These are phyloP conservation scores for Letharia columbiana DNA, from an alignment of 495 filamentous ascomycete species.

Conservation along the genomic window DNA sequence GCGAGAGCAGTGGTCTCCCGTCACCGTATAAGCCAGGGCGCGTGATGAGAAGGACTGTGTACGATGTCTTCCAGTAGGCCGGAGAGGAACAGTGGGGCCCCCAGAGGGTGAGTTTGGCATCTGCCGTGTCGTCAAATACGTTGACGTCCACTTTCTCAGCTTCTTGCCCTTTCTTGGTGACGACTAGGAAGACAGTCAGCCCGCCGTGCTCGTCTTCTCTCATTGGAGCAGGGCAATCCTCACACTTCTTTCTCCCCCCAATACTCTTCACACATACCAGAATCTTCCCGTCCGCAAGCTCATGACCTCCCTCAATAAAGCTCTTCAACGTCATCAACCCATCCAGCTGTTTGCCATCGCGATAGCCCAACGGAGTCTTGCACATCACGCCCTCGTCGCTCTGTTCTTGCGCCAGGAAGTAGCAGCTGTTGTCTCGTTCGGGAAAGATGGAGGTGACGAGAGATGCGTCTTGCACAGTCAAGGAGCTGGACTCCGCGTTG, in stretches of 20 bases:
- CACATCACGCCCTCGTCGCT: slow-evolving; percentile 33
- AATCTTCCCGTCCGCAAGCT: slow-evolving; percentile 32
- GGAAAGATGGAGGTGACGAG: slow-evolving; percentile 40
- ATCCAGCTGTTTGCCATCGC: slow-evolving; percentile 28
- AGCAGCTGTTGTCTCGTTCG: slow-evolving; percentile 38
- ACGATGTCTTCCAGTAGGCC: slow-evolving; percentile 41
- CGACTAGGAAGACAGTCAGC: slow-evolving; percentile 28
- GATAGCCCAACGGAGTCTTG: slow-evolving; percentile 33
- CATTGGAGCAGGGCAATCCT: neutral
- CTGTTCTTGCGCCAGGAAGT: slow-evolving; percentile 34
- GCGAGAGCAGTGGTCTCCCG: slow-evolving; percentile 32
- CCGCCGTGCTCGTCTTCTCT: neutral
- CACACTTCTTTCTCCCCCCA: slow-evolving; percentile 34
- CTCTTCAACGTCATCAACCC: slow-evolving; percentile 39
- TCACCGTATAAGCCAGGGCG: slow-evolving; percentile 39
- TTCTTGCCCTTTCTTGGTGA: slow-evolving; percentile 37
- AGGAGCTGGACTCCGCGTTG: slow-evolving; percentile 17
- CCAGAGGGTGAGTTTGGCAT: slow-evolving; percentile 48
- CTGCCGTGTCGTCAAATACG: slow-evolving; percentile 53
- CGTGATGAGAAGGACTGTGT: slow-evolving; percentile 50
- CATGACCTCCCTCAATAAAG: slow-evolving; percentile 38
- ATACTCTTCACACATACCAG: slow-evolving; percentile 43
- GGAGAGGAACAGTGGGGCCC: slow-evolving; percentile 40
- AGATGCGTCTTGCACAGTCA: slow-evolving; percentile 20
- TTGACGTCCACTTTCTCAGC: slow-evolving; percentile 43